Conservation (phyloP, 768 basidiomycete genomes). For the Termitomyces sp. region DNA sequence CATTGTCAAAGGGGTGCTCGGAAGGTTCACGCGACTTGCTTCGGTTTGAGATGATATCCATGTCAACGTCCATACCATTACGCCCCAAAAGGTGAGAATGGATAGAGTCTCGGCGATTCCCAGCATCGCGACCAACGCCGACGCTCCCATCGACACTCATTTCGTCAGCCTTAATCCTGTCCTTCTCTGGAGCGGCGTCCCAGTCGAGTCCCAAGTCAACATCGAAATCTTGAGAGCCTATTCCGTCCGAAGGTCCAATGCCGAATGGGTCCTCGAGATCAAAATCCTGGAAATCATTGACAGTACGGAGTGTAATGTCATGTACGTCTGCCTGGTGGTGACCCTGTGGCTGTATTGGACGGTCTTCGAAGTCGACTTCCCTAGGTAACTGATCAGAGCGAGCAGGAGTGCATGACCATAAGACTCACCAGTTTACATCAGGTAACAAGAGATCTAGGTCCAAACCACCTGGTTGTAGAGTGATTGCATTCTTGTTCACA, state of each 20-base stretch:
- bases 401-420: not conserved
- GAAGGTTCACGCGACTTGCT: conserved; percentile 61
- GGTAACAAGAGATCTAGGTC: conserved; percentile 80
- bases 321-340: conserved; percentile 82
- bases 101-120: conserved; percentile 50
- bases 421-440: conserved; percentile 71
- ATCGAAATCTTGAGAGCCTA: conserved; percentile 83
- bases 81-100: conserved; percentile 57
- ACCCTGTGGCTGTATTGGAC: conserved; percentile 60
- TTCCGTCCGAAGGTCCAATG: conserved; percentile 74
- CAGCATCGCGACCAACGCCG: conserved; percentile 75
- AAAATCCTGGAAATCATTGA: conserved; percentile 66
- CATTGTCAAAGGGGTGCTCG: conserved; percentile 60
- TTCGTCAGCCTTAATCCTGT: conserved; percentile 40
- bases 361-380: conserved; percentile 77
- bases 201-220: conserved; percentile 77
- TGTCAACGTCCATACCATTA: conserved; percentile 42
- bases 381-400: conserved; percentile 33
- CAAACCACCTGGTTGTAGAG: conserved; percentile 70
- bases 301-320: conserved; percentile 83
- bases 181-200: conserved; percentile 51
- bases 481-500: conserved; percentile 86
- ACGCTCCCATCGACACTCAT: conserved; percentile 60
- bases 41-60: conserved; percentile 59
- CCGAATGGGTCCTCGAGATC: conserved; percentile 75